Base-by-base conservation (phyloP, 164 flowering plant genomes). In the Tetracentron sinense region DNA sequence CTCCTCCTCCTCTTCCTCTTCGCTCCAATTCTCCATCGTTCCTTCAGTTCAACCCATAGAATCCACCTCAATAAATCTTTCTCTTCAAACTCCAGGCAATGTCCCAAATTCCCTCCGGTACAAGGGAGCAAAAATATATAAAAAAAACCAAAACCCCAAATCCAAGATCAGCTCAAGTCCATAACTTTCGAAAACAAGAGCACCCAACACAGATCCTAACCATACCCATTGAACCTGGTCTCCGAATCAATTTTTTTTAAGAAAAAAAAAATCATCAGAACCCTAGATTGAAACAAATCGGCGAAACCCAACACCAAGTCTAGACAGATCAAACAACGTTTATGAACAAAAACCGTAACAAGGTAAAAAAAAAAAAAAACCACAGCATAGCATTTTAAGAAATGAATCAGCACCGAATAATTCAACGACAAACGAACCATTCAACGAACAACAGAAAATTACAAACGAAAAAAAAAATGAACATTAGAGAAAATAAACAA, bases 191-290 rank as follows among this genome's bases (percentile, higher is more conserved):
- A 65, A 57, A 62, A 58, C 20, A 51, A 67, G 60, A 68, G 49
- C 65, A 68, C 77, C 75, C 73, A 79, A 77, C 85, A 83, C 82
- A 76, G 86, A 85, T 89, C 90, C 81, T 87, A 77, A 85, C 83
- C 77, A 73, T 51, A 69, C 76, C 68, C 90, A 82, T 42, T 83
- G 86, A 84, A 83, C 80, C 85, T 81, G 69, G 78, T 73, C 85
- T 52, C 27, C 60, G 60, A 47, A 28, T 25, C n/a, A 56, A 54
- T 20, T 20, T 27, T 27, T 26, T 47, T 65, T 42, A 56, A 48
- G 63, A 27, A 27, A 19, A 62, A 26, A 23, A 31, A 21, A 31
- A 62, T 49, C 21, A 22, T 42, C 58, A 52, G 61, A 63, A 58
- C 75, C 75, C 61, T 51, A 66, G 35, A 55, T 61, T 50, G 31